These are phyloP conservation scores for Hypomyces rosellus DNA, from an alignment of 2,329 filamentous ascomycete species.

Conservation along the genomic window DNA sequence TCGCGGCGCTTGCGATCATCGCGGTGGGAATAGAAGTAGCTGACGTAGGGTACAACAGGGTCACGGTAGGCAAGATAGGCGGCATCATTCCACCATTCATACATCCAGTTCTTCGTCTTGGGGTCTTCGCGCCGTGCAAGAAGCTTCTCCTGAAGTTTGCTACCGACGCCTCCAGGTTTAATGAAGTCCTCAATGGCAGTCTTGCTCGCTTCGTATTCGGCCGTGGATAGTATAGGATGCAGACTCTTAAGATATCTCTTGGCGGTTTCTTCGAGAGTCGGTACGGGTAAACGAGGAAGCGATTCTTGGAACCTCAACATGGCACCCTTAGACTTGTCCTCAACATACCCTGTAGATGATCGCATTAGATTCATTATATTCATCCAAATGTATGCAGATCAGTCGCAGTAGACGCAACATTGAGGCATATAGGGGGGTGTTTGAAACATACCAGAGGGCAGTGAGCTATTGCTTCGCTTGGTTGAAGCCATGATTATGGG, in stretches of 20 bases:
- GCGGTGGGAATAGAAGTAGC: slow-evolving; percentile 98
- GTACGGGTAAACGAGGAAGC: slow-evolving; percentile 72
- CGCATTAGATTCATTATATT: background rate
- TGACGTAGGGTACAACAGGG: slow-evolving; percentile 94
- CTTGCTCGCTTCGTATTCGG: slow-evolving; percentile 66
- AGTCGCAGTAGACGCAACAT: background rate
- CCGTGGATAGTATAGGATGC: slow-evolving; percentile 62
- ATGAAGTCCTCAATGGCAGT: slow-evolving; percentile 85
- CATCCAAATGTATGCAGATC: background rate
- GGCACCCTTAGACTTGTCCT: slow-evolving; percentile 70
- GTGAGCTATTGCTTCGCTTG: slow-evolving; percentile 52
- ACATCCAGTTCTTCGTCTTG: slow-evolving; percentile 84
- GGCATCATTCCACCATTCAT: slow-evolving; percentile 96
- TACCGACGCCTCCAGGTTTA: slow-evolving; percentile 75
- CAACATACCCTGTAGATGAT: slow-evolving; percentile 58
- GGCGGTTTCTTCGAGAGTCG: slow-evolving; percentile 75
- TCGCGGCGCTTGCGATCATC: slow-evolving; percentile 85
- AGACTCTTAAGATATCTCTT: slow-evolving; percentile 75
- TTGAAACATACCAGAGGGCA: slow-evolving; percentile 40
- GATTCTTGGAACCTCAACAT: slow-evolving; percentile 85
- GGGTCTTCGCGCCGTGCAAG: slow-evolving; percentile 72
- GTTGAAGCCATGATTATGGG: slow-evolving; percentile 43
- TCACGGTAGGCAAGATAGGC: slow-evolving; percentile 93
- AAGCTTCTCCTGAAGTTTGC: slow-evolving; percentile 82
- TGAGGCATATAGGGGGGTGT: background rate